A percentile compares a stretch with the other conserved stretches of the same genome.
phyloP scores from a whole-genome alignment of 208 protist genomes.

The Wallacemonas sp. region DNA sequence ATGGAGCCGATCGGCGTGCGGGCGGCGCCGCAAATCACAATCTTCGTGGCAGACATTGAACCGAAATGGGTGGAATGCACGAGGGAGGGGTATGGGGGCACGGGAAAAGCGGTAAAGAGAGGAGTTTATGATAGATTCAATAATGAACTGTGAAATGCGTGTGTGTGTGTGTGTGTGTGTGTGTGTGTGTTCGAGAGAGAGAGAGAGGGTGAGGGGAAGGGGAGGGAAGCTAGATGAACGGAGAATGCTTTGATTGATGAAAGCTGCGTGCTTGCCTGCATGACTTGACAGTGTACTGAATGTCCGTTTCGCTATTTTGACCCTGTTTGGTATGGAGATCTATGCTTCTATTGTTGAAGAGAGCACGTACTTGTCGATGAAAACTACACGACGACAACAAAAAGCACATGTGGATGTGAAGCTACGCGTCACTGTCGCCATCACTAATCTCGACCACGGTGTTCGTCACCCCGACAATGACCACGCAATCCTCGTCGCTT shows the following conservation, averaged over 20 bases:
- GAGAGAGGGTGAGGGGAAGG: not conserved
- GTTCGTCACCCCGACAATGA: conserved; percentile 26
- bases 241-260: not conserved
- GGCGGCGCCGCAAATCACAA: conserved; percentile 52
- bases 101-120: conserved; percentile 1
- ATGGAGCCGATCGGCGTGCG: conserved; percentile 55
- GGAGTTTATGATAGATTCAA: not conserved
- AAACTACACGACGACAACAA: too few relatives aligned
- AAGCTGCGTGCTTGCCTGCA: too few relatives aligned
- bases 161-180: too few relatives aligned
- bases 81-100: conserved; percentile 1
- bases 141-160: too few relatives aligned
- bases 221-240: not conserved
- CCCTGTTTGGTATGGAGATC: too few relatives aligned
- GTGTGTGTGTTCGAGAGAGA: too few relatives aligned
- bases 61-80: not conserved
- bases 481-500: conserved; percentile 32
- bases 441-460: conserved; percentile 64
- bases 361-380: too few relatives aligned
- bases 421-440: too few relatives aligned
- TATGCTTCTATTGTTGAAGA: too few relatives aligned
- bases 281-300: too few relatives aligned
- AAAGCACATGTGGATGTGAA: too few relatives aligned
- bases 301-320: too few relatives aligned
- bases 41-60: conserved; percentile 30